phyloP scores from a whole-genome alignment of 306 rosid genomes.

The Rosa chinensis region DNA sequence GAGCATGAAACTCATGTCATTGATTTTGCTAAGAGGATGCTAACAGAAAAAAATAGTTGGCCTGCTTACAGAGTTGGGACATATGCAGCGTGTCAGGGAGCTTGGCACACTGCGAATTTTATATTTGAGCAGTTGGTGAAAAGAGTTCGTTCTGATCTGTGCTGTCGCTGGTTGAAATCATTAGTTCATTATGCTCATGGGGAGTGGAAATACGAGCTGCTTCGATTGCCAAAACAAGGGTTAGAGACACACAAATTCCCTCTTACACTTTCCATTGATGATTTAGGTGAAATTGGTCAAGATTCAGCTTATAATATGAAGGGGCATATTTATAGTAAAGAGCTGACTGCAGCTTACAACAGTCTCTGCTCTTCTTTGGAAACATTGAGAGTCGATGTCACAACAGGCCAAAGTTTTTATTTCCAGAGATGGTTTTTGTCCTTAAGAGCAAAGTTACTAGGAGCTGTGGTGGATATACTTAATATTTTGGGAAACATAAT shows the following conservation, averaged over 20 bases:
- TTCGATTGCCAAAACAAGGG: constrained; percentile 32
- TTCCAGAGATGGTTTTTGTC: constrained; percentile 71
- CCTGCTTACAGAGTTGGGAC: constrained; percentile 48
- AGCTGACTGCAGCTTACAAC: constrained; percentile 42
- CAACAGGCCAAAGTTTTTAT: constrained; percentile 37
- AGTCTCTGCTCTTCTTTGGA: constrained; percentile 46
- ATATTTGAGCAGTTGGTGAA: constrained; percentile 38
- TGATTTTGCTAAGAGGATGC: constrained; percentile 34
- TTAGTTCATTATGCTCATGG: constrained; percentile 47
- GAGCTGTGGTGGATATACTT: constrained; percentile 36
- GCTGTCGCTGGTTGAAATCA: constrained; percentile 48
- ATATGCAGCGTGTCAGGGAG: constrained; percentile 54
- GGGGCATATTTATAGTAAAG: constrained; percentile 21
- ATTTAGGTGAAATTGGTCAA: constrained; percentile 25
- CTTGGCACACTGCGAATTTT: constrained; percentile 43
- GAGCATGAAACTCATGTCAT: constrained; percentile 36
- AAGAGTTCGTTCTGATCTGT: constrained; percentile 40
- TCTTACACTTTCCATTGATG: constrained; percentile 8
- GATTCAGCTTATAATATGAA: constrained; percentile 15
- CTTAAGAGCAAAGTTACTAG: constrained; percentile 46
- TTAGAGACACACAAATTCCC: constrained; percentile 31
- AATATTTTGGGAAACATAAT: constrained; percentile 24
- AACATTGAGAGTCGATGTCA: constrained; percentile 40
- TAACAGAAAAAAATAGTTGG: constrained; percentile 44
- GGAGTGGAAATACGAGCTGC: constrained; percentile 42